Evolutionary conservation across 1,284 basidiomycete species (phyloP), one percentile per base, ranked within the genome.

Genomic region (Laetiporus sulphureus): DNA sequence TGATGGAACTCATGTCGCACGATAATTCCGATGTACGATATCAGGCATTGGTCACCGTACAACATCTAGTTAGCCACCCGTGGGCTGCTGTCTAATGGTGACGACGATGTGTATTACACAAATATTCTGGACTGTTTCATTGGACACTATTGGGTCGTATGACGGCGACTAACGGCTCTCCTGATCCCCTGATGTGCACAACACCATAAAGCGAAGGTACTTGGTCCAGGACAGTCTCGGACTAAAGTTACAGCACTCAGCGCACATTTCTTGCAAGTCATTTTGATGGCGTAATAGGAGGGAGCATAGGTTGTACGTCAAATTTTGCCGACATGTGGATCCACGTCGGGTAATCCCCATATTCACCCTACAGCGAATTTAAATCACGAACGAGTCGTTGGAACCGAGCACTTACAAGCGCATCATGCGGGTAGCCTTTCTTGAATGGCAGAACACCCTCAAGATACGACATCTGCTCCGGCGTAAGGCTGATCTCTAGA

Each of bases 1-100:
- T 94, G 11, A 96, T 99, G 91, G 85, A 95, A 55, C 73, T 99
- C 43, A 94, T 99, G 89, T 79, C 82, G 3, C 88, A 96, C 62
- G 68, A 77, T 24, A 83, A 95, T 62, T 68, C 87, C 20, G 87
- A 98, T 57, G 92, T 98, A 42, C 80, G 91, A 53, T 98, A 97
- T 69, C 81, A 85, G 48, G 91, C 94, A 4, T 69, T 98, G 33
- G 69, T 95, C 15, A 82, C 87, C 3, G 90, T 92, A 12, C 86
- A 89, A 52, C 76, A 78, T 41, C 77, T 90, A 16, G 80, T 90
- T 49, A 88, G 85, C 58, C 84, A 89, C 51, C 82, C 86, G 11
- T 90, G 87, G 86, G 56, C 60, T 24, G 50, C 58, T 16, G 55
- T 60, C 41, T 65, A 50, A n/a, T n/a, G n/a, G n/a, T n/a, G n/a